Evolutionary conservation across 1,284 basidiomycete species (phyloP).

Genomic region (Cystobasidium slooffiae): DNA sequence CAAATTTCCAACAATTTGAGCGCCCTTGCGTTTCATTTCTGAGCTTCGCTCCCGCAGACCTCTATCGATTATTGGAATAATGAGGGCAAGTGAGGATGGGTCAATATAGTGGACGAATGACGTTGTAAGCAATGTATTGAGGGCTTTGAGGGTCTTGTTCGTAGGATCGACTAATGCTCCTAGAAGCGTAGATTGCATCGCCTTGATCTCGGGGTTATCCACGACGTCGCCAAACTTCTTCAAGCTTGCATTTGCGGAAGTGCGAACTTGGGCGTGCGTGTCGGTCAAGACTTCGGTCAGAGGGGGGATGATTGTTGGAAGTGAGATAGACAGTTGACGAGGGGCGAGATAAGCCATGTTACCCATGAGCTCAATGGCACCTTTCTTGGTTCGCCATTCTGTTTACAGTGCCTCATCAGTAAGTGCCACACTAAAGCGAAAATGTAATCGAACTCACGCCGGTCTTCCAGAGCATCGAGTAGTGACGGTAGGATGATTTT

Average conservation of each 20-base stretch:
- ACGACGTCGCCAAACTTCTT: conserved; percentile 89
- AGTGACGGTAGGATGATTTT: conserved; percentile 92
- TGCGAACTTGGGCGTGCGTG: conserved; percentile 93
- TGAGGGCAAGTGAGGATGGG: conserved; percentile 92
- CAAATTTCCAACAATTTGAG: conserved; percentile 95
- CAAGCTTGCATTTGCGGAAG: conserved; percentile 90
- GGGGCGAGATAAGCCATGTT: conserved; percentile 99
- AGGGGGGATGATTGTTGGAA: conserved; percentile 95
- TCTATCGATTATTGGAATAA: conserved; percentile 93
- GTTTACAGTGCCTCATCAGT: background rate
- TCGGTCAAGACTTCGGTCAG: conserved; percentile 94
- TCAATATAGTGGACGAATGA: conserved; percentile 99
- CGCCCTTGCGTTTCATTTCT: conserved; percentile 92
- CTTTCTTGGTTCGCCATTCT: conserved; percentile 95
- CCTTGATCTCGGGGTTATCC: conserved; percentile 75
- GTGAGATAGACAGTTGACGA: conserved; percentile 87
- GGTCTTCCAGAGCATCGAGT: conserved; percentile 90
- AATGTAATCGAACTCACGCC: conserved; percentile 60
- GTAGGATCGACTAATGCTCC: conserved; percentile 96
- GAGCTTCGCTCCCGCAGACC: conserved; percentile 90
- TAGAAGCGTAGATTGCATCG: conserved; percentile 85
- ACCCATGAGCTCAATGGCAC: conserved; percentile 96
- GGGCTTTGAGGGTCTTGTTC: conserved; percentile 79
- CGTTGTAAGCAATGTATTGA: conserved; percentile 83
- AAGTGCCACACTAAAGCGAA: background rate